Base-by-base conservation (phyloP, 768 basidiomycete species). In the Termitomyces sp. region DNA sequence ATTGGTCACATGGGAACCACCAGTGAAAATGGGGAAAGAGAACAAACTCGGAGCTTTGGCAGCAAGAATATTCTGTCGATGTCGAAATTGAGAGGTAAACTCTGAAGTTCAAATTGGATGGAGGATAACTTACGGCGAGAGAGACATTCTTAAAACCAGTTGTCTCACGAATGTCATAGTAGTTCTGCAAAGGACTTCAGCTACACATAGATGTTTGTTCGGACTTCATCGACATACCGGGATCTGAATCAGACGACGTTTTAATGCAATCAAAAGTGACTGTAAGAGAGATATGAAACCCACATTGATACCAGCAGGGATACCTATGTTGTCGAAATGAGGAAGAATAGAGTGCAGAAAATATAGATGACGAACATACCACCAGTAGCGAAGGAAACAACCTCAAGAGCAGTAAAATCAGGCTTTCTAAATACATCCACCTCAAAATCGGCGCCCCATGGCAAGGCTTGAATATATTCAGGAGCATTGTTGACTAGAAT, bases 141-240 rank as follows among this genome's bases (percentile, higher is more conserved):
- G 88, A 90, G 40, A 94, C 92, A 64, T 94, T 94, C 76, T 94
- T 94, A 74, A 94, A 94, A 0, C 93, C 93, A 36, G 78, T 77
- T 3, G 83, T 79, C 67, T 91, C 92, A 44, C 93, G 81, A 60
- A 94, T 81, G 58, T 92, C 83, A 64, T 92, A 93, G 64, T 93
- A 92, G 64, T 92, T 92, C 81, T 86, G 62, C 14, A 28, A 43
- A 11, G n/a, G 26, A 45, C 26, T 55, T 59, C 32, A 58, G 51
- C n/a, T 16, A 24, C 30, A 30, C 30, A 1, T 18, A 3, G 13
- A 20, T 41, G n/a, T 52, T 16, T 44, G 51, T 13, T 11, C 41
- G 14, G 38, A 18, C 9, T 50, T 52, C 26, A 11, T 38, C 36
- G 35, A 67, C 77, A 69, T 66, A 85, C 84, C 44, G 88, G 87